Evolutionary conservation across 1,139 yeast genomes (phyloP), one percentile per base, ranked within the genome.

Genomic region (Geotrichum europaeum): DNA sequence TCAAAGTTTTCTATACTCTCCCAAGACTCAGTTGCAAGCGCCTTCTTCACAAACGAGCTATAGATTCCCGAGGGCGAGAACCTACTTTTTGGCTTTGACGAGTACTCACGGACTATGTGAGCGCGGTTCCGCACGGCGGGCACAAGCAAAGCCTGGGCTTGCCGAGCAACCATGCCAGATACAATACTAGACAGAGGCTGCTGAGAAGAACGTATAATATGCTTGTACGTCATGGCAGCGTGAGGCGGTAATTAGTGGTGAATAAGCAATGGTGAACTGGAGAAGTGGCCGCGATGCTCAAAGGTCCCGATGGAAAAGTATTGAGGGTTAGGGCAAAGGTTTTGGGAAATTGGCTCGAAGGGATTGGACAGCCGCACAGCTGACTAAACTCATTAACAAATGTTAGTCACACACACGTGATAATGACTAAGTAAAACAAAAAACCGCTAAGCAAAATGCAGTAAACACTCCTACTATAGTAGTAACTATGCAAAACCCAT

Each of bases 21-120:
- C 62, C 64, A 59, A 1, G 55, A 32, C 6, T 57, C 61, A n/a
- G 49, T 43, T 25, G 59, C 57, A 25, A 62, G 51, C 7, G 64
- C 57, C 47, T 62, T 58, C 24, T 59, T 59, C 34, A 62, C 57
- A 25, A 59, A 55, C 4, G 53, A 51, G 30, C 53, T 50, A 32
- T 62, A 62, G 24, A 62, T 53, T 28, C 28, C 22, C 7, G 57
- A 50, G 30, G 61, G 61, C n/a, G 60, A 58, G 47, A 58, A 56
- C 20, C 49, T 36, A 22, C 56, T 25, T 22, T 32, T 47, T 20
- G 55, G 52, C 40, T 56, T 56, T 5, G 55, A 56, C 12, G 58
- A 47, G 47, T 56, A 56, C 20, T 18, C 55, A 12, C 58, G 55
- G 3, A n/a, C 22, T n/a, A 40, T n/a, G 20, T 40, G 20, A 7